Percentiles rank a stretch among this genome's conserved stretches.
These are phyloP conservation scores for Discostella stelligeroides DNA, from an alignment of 108 stramenopile genomes.

Conservation along the genomic window DNA sequence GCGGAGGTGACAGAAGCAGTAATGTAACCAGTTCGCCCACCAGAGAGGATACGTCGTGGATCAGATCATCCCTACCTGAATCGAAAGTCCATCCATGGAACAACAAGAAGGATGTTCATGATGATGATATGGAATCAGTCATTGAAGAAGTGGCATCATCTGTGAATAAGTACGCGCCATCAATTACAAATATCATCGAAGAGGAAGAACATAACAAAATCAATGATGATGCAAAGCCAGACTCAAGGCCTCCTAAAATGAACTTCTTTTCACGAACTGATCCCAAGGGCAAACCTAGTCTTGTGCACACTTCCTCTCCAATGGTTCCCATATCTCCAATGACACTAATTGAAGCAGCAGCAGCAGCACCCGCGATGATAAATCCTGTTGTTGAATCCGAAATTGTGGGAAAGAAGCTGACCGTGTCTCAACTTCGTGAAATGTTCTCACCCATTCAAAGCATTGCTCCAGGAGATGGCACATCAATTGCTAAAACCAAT, in stretches of 20 bases:
- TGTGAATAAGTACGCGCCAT: too few species aligned
- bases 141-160: too few species aligned
- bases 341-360: too few species aligned
- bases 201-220: too few species aligned
- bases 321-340: neutral
- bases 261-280: conserved; percentile 5
- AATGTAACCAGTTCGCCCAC: neutral
- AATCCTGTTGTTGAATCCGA: neutral
- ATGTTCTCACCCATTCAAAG: conserved; percentile 34
- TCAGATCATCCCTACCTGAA: neutral
- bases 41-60: neutral
- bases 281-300: neutral
- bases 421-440: conserved; percentile 28
- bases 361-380: neutral
- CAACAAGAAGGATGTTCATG: neutral
- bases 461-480: neutral
- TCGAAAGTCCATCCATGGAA: neutral
- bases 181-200: too few species aligned
- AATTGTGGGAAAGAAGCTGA: conserved; percentile 2
- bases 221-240: neutral
- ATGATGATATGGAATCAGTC: neutral
- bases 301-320: neutral
- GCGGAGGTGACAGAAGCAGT: neutral
- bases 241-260: neutral
- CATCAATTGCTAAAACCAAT: neutral